Conservation (phyloP, 306 rosid species). For the Rosa chinensis region DNA sequence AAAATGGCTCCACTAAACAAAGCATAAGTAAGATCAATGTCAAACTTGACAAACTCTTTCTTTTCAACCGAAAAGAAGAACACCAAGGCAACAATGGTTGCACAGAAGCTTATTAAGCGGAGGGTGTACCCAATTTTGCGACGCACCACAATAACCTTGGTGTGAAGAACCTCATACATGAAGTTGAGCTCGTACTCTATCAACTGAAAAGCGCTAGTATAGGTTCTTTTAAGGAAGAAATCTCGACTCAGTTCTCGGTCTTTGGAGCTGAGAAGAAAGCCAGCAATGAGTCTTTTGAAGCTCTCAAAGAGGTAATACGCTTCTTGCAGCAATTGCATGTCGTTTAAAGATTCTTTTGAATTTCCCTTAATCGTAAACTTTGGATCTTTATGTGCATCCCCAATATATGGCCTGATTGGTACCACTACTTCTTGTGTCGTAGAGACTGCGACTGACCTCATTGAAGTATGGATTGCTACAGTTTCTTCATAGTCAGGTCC, state of each 20-base stretch:
- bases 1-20: conserved; percentile 20
- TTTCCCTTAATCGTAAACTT: not conserved
- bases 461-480: not conserved
- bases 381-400: not conserved
- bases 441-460: not conserved
- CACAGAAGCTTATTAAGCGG: not conserved
- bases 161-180: conserved; percentile 34
- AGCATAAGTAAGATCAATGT: conserved; percentile 6
- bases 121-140: conserved; percentile 8
- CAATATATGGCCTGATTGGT: not conserved
- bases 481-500: conserved; percentile 34
- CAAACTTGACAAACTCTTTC: not conserved
- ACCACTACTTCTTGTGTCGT: not conserved
- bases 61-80: not conserved
- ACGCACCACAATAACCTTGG: conserved; percentile 22
- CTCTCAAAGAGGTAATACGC: conserved; percentile 11
- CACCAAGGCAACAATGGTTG: not conserved
- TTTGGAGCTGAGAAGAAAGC: conserved; percentile 23
- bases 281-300: conserved; percentile 37
- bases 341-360: not conserved
- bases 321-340: conserved; percentile 9
- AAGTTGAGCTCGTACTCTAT: conserved; percentile 29
- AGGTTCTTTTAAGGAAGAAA: conserved; percentile 1
- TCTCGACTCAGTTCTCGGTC: conserved; percentile 8
- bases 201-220: conserved; percentile 7